Conservation (phyloP, 306 rosid species). For the Dalbergia oliveri region DNA sequence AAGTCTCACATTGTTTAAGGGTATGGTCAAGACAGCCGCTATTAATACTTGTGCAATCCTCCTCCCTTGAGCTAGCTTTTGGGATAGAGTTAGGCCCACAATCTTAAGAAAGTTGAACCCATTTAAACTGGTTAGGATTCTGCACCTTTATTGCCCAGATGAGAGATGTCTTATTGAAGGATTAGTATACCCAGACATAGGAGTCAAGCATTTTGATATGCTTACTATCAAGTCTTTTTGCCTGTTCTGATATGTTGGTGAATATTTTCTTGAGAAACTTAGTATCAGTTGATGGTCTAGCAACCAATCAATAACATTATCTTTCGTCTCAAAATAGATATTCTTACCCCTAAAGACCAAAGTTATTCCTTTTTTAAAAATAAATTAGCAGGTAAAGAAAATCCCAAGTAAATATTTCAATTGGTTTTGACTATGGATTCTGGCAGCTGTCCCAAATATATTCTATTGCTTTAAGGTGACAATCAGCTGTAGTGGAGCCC, state of each 20-base stretch:
- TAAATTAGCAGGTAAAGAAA: background rate
- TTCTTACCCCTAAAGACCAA: background rate
- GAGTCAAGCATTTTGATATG: background rate
- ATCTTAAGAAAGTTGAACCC: background rate
- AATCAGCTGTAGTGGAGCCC: slow-evolving; percentile 2
- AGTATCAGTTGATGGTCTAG: background rate
- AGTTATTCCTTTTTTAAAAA: slow-evolving; percentile 3
- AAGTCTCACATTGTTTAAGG: too few species aligned
- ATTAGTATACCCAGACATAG: background rate
- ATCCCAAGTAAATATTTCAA: background rate
- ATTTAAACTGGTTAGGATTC: slow-evolving; percentile 29
- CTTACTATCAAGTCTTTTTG: slow-evolving; percentile 3
- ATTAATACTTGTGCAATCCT: too few species aligned
- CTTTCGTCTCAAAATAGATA: background rate
- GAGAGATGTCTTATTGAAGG: background rate
- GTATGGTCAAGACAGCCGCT: too few species aligned
- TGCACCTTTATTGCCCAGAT: background rate
- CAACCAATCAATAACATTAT: slow-evolving; percentile 10
- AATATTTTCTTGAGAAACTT: slow-evolving; percentile 16
- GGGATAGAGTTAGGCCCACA: too few species aligned
- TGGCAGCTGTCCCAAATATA: background rate
- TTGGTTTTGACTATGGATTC: slow-evolving; percentile 4
- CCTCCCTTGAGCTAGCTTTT: too few species aligned
- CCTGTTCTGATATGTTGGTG: slow-evolving; percentile 6
- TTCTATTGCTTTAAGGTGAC: slow-evolving; percentile 5